These are phyloP conservation scores for Kwoniella newhampshirensis DNA, from an alignment of 768 basidiomycete species.

Conservation along the genomic window DNA sequence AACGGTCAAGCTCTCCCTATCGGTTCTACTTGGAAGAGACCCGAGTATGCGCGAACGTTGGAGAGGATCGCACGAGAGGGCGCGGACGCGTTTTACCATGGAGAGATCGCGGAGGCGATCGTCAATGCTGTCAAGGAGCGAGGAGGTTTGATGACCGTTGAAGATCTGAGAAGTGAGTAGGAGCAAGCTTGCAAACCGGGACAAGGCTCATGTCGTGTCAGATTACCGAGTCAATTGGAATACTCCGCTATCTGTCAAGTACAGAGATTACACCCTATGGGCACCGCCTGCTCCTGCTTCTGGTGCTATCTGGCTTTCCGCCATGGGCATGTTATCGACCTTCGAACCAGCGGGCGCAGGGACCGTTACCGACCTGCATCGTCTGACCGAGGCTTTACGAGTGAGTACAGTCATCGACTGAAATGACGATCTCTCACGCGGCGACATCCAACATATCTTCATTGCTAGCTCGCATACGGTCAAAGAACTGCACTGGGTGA, in stretches of 20 bases:
- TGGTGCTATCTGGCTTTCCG: constrained; percentile 81
- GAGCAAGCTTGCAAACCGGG: not conserved
- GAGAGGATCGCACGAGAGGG: constrained; percentile 70
- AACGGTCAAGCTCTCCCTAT: constrained; percentile 23
- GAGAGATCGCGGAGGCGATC: constrained; percentile 75
- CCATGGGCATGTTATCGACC: constrained; percentile 78
- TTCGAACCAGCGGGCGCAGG: constrained; percentile 55
- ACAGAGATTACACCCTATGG: constrained; percentile 72
- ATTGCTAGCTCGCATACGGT: constrained; percentile 39
- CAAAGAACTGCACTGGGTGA: constrained; percentile 45
- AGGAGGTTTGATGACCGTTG: constrained; percentile 76
- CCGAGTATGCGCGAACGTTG: constrained; percentile 69
- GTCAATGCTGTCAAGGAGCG: constrained; percentile 66
- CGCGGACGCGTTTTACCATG: constrained; percentile 76
- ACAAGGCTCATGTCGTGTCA: not conserved
- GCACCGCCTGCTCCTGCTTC: constrained; percentile 74
- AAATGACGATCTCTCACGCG: constrained; percentile 17
- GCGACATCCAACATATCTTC: too few species aligned
- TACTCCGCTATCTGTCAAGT: constrained; percentile 72
- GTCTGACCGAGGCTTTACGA: constrained; percentile 78
- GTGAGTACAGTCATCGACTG: constrained; percentile 25
- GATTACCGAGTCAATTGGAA: constrained; percentile 68
- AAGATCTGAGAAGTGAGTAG: constrained; percentile 57
- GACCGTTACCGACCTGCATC: constrained; percentile 67
- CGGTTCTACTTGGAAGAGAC: constrained; percentile 24